Base-by-base conservation (phyloP, 164 flowering plant genomes). In the Amborella trichopoda region DNA sequence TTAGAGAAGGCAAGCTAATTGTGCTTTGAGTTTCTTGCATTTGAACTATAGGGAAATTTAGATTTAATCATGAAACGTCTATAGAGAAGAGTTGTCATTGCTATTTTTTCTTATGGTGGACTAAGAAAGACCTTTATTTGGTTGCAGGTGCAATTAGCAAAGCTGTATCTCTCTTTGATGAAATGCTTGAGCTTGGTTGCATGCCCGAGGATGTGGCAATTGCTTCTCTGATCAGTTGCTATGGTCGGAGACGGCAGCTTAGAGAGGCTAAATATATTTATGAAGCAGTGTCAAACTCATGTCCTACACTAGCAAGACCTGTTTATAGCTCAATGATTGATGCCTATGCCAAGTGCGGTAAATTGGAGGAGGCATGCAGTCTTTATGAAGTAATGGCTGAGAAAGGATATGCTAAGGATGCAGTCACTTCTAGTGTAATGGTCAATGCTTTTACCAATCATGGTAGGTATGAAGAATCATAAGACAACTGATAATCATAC, bases 361-460 rank as follows among this genome's bases (percentile, higher is more conserved):
- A 68, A 53, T 58, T 66, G 27, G 76, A 70, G 26, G 71, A 75
- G 32, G 84, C 80, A 32, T 68, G 65, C 65, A 33, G 23, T 24
- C 63, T 83, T 56, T 90, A 72, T 52, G 59, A 67, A 52, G 71
- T 72, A 57, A 63, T 63, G 53, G 54, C 64, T 26, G 55, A 46
- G 50, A 59, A 62, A 64, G 91, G 89, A 49, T 60, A 54, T 60
- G 63, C 51, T 50, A 25, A 67, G 18, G 80, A 74, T 59, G 71
- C 78, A 50, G 80, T 86, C 59, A 56, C 75, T 24, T 63, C 75
- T 60, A 83, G 98, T 69, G 63, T 56, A 16, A 62, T 81, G 19
- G 91, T 90, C 67, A 83, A 81, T 59, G 64, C 82, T 40, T 58
- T 90, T 58, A 61, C 71, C 49, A 71, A 61, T 34, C 32, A 50